Base-by-base conservation (phyloP, 371 early-diverging fungal species). In the Zopfochytrium polystomum region DNA sequence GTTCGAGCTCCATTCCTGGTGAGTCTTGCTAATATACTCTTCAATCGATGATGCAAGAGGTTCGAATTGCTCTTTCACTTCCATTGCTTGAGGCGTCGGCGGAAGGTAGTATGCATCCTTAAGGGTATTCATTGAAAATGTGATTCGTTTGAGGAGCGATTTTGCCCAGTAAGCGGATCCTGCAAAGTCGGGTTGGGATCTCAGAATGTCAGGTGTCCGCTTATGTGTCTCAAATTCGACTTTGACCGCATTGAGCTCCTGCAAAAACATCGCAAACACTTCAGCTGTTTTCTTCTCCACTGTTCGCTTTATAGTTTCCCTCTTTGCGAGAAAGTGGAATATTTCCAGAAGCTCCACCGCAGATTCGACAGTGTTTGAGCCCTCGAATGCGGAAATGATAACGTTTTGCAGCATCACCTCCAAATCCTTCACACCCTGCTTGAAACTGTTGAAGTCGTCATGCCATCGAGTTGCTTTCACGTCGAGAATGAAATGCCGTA, bases 401-500 rank as follows among this genome's bases (percentile, higher is more conserved):
- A 78, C 68, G 68, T 80, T 82, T 52, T 83, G 83, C 71, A 77
- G 73, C 80, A 79, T 80, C 15, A 83, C 77, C 58, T 83, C 83
- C 27, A 83, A 58, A 51, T 82, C 82, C 62, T 82, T 82, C 25
- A 83, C 72, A 3, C 79, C 80, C 59, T 82, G 80, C 61, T 83
- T 83, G 67, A 83, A 83, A 55, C 54, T 65, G 66, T 76, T 79
- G 72, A 77, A 83, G 60, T 82, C 80, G 57, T 83, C 83, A 58
- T 83, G 83, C 83, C 83, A 83, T 29, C 74, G 62, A 1, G 82
- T 82, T 0, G 80, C 77, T 51, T 83, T 83, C 20, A 82, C 83
- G 55, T 83, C 80, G 44, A 82, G 59, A 29, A 82, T 81, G 53
- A 66, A 66, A 23, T 71, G 63, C 32, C 77, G 72, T 34, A 81